phyloP scores from a whole-genome alignment of 805 yeast genomes.

The fission yeast (Schizosaccharomyces pombe) region DNA sequence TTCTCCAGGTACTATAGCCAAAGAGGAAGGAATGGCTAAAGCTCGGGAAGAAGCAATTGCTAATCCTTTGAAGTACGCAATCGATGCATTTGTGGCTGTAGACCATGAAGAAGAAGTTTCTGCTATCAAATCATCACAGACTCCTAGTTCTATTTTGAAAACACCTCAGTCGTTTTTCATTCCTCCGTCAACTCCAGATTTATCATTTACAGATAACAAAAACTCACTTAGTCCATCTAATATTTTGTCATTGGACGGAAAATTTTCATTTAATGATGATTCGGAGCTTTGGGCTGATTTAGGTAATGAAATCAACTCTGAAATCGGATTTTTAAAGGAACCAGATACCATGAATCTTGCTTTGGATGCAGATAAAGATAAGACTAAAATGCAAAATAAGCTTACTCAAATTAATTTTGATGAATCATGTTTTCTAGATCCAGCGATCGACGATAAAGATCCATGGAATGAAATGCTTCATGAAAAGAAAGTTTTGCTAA shows the following conservation, averaged over 20 bases:
- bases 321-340: background rate
- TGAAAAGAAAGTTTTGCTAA: background rate
- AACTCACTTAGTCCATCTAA: background rate
- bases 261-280: background rate
- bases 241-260: background rate
- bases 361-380: background rate
- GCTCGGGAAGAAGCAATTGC: conserved; percentile 1
- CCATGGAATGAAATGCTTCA: background rate
- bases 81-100: background rate
- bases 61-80: background rate
- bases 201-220: background rate
- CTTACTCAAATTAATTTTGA: background rate
- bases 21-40: background rate
- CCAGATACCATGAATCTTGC: background rate
- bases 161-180: background rate
- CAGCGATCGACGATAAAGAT: background rate
- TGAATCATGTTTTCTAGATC: background rate
- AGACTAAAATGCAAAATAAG: background rate
- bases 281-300: background rate
- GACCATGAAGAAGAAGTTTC: background rate
- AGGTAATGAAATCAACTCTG: background rate
- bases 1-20: background rate
- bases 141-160: background rate
- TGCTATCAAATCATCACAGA: background rate
- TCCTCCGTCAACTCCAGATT: background rate